Conservation (phyloP, 2,329 filamentous ascomycete genomes). For the Proliferodiscus dingleyae region DNA sequence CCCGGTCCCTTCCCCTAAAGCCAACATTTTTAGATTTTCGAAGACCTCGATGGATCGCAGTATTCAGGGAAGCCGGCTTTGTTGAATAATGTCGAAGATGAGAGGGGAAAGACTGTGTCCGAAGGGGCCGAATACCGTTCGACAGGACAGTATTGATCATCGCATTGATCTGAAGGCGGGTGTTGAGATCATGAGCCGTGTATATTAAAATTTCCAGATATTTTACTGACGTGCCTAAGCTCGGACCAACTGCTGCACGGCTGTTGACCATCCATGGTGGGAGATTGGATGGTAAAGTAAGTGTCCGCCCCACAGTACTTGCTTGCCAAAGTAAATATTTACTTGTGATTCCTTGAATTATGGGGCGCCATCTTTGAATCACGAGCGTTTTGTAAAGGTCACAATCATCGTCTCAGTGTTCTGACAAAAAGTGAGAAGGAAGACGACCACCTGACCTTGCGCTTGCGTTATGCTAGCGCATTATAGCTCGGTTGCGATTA, state of each 20-base stretch:
- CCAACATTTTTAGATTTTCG: slow-evolving; percentile 42
- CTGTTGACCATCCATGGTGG: neutral
- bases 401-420: too few relatives aligned
- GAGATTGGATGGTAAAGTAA: too few relatives aligned
- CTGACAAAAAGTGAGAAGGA: too few relatives aligned
- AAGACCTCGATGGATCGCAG: slow-evolving; percentile 65
- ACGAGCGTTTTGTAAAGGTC: too few relatives aligned
- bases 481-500: too few relatives aligned
- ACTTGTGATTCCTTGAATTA: too few relatives aligned
- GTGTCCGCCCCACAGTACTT: too few relatives aligned
- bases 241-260: neutral
- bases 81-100: slow-evolving; percentile 14
- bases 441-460: too few relatives aligned
- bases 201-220: neutral
- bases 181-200: slow-evolving; percentile 1
- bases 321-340: too few relatives aligned
- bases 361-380: too few relatives aligned
- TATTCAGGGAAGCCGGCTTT: slow-evolving; percentile 54
- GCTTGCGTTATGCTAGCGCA: too few relatives aligned
- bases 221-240: neutral
- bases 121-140: slow-evolving; percentile 10
- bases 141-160: slow-evolving; percentile 22
- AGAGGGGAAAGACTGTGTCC: slow-evolving; percentile 1
- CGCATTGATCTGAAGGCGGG: slow-evolving; percentile 9
- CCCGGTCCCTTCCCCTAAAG: slow-evolving; percentile 20